These are phyloP conservation scores for Fraxinus quadrangulata DNA, from an alignment of 257 asterid genomes.

Conservation along the genomic window DNA sequence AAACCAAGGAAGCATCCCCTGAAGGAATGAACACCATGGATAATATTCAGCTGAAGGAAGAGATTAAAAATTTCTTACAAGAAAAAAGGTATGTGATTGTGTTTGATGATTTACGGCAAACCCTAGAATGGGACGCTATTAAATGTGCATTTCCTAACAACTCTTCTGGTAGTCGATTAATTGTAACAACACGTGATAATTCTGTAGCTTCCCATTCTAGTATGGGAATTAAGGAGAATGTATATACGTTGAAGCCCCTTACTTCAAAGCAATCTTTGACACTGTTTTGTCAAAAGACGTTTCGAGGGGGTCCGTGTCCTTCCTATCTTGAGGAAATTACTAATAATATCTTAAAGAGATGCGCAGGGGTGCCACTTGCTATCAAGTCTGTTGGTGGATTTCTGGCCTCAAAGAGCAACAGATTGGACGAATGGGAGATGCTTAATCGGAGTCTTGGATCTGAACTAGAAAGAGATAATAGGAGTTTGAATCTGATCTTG, in stretches of 20 bases:
- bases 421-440: not conserved
- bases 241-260: slow-evolving; percentile 17
- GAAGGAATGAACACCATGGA: not conserved
- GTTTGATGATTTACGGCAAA: slow-evolving; percentile 28
- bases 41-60: not conserved
- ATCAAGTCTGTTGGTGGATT: not conserved
- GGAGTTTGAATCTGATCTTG: slow-evolving; percentile 20
- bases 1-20: slow-evolving; percentile 15
- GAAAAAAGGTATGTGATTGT: slow-evolving; percentile 21
- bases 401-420: slow-evolving; percentile 5
- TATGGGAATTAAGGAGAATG: not conserved
- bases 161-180: slow-evolving; percentile 21
- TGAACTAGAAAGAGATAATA: slow-evolving; percentile 7
- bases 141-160: slow-evolving; percentile 22
- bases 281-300: slow-evolving; percentile 28
- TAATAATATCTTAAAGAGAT: slow-evolving; percentile 8
- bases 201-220: slow-evolving; percentile 1
- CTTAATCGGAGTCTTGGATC: not conserved
- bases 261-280: slow-evolving; percentile 12
- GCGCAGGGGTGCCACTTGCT: slow-evolving; percentile 1
- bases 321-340: slow-evolving; percentile 9
- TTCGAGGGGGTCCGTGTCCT: slow-evolving; percentile 25
- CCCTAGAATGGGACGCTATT: slow-evolving; percentile 20
- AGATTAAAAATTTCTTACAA: slow-evolving; percentile 5
- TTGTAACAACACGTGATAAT: slow-evolving; percentile 19